A percentile compares a stretch with the other conserved stretches of the same genome.
phyloP scores from a whole-genome alignment of 1,139 yeast species.

The Kodamaea suecica region DNA sequence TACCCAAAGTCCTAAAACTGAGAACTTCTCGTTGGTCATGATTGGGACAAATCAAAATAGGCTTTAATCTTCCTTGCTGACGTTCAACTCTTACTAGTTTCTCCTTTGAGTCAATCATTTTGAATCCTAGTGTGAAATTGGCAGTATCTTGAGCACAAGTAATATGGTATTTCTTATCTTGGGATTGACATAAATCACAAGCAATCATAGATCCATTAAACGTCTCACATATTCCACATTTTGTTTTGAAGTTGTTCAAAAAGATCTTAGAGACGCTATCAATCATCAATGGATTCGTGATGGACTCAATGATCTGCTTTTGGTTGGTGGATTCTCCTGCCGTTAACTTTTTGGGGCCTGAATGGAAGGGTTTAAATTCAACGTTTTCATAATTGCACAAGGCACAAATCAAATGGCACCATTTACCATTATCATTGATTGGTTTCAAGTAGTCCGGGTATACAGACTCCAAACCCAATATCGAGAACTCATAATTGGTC shows the following conservation, averaged over 20 bases:
- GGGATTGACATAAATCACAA: conserved; percentile 28
- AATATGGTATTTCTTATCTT: conserved; percentile 43
- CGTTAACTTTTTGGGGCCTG: conserved; percentile 2
- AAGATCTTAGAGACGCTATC: conserved; percentile 31
- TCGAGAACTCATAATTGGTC: conserved; percentile 43
- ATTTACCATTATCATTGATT: conserved; percentile 57
- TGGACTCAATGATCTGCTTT: conserved; percentile 18
- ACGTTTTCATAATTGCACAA: conserved; percentile 39
- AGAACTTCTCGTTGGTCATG: conserved; percentile 25
- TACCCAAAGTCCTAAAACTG: conserved; percentile 33
- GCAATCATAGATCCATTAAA: conserved; percentile 29
- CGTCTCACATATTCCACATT: conserved; percentile 30
- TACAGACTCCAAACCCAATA: conserved; percentile 37
- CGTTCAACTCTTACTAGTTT: conserved; percentile 27
- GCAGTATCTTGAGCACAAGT: conserved; percentile 63
- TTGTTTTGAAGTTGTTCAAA: conserved; percentile 21
- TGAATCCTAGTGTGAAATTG: conserved; percentile 46
- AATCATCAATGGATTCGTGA: conserved; percentile 22
- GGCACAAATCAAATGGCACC: conserved; percentile 85
- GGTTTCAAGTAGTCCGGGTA: conserved; percentile 70
- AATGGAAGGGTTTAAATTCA: conserved; percentile 16
- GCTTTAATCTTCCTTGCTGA: conserved; percentile 39
- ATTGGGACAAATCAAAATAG: conserved; percentile 41
- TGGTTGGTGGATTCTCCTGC: conserved; percentile 36
- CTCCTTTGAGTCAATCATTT: conserved; percentile 24